Conservation (phyloP, 1,284 basidiomycete genomes). For the Rhodotorula sp. region DNA sequence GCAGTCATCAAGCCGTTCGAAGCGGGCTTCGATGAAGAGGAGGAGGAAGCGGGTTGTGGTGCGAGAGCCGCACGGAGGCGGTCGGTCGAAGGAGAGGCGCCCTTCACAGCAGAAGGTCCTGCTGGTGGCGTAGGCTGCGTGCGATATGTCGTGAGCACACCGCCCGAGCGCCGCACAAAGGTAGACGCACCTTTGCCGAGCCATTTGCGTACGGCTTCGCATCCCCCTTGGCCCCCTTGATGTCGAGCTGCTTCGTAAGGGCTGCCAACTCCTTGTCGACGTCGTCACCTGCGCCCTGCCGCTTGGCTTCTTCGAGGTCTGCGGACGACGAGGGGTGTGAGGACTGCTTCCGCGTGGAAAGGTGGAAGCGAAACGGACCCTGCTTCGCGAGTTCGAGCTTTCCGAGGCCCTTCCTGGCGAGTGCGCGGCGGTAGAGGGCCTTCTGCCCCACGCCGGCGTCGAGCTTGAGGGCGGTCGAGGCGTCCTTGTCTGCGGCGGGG, state of each 20-base stretch:
- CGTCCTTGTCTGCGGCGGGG: conserved; percentile 49
- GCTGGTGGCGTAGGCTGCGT: background rate
- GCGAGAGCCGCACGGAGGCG: conserved; percentile 25
- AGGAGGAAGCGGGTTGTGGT: background rate
- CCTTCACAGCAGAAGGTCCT: background rate
- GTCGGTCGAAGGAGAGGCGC: conserved; percentile 10
- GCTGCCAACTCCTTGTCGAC: conserved; percentile 6
- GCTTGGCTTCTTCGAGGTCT: conserved; percentile 20
- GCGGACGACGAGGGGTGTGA: background rate
- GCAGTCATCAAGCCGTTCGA: conserved; percentile 14
- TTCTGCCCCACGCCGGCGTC: conserved; percentile 59
- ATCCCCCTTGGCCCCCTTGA: no score
- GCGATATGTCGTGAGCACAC: no score
- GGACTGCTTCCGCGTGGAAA: background rate
- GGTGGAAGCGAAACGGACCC: conserved; percentile 55
- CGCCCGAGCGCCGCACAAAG: no score
- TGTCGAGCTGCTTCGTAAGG: background rate
- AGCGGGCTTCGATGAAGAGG: background rate
- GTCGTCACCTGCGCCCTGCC: conserved; percentile 23
- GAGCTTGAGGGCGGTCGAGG: conserved; percentile 33
- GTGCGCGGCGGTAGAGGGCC: conserved; percentile 68
- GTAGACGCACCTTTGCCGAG: background rate
- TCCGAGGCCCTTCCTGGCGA: conserved; percentile 62
- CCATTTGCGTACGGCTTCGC: background rate
- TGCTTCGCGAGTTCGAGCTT: conserved; percentile 59